Conservation (phyloP, 345 rosid genomes). For the Nasturtium officinale region DNA sequence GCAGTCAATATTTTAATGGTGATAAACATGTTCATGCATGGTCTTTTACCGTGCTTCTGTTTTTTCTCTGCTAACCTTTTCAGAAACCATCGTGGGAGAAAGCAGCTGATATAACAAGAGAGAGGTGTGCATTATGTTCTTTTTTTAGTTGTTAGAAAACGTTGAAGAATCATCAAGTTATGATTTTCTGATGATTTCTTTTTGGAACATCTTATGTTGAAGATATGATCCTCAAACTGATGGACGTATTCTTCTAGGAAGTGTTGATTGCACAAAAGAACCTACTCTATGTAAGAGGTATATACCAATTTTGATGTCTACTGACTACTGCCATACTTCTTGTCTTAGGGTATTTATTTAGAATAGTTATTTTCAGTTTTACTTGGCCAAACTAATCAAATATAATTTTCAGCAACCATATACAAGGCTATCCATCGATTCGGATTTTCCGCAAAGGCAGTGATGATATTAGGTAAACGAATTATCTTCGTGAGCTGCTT, state of each 20-base stretch:
- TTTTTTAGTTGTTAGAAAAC: slow-evolving; percentile 6
- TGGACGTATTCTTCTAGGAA: slow-evolving; percentile 78
- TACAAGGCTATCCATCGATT: slow-evolving; percentile 96
- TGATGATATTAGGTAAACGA: slow-evolving; percentile 68
- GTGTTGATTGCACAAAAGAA: slow-evolving; percentile 84
- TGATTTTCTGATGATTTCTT: slow-evolving; percentile 11
- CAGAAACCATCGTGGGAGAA: slow-evolving; percentile 99
- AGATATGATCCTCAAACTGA: slow-evolving; percentile 89
- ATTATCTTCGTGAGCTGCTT: not conserved
- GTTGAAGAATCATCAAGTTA: not conserved
- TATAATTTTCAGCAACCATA: slow-evolving; percentile 64
- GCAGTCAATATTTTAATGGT: not conserved
- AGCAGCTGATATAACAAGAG: slow-evolving; percentile 71
- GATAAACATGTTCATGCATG: not conserved
- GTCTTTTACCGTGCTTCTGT: not conserved
- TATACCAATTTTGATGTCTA: slow-evolving; percentile 19
- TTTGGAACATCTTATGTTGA: slow-evolving; percentile 26
- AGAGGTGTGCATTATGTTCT: slow-evolving; percentile 53
- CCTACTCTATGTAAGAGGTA: slow-evolving; percentile 79
- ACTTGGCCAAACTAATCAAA: not conserved
- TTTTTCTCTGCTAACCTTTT: slow-evolving; percentile 24
- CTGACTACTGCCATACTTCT: slow-evolving; percentile 20
- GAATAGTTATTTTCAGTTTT: not conserved
- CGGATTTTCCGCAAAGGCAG: slow-evolving; percentile 93
- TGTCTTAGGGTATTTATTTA: not conserved